phyloP scores from a whole-genome alignment of 1,284 basidiomycete species.

The Cutaneotrichosporon spelunceum region DNA sequence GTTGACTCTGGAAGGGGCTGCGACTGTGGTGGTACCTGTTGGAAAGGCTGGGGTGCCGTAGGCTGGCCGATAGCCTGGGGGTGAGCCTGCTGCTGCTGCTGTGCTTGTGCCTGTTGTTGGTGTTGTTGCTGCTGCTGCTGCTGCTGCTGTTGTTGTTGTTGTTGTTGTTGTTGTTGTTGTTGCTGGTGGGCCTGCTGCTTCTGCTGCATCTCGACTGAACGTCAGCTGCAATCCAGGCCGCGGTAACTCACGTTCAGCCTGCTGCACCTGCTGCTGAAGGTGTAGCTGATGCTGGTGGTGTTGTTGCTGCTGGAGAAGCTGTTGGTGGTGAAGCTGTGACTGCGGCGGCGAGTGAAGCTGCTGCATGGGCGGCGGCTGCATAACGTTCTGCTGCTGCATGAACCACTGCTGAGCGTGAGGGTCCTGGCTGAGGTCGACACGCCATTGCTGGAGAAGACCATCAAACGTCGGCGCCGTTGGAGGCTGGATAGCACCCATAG shows the following conservation, averaged over 20 bases:
- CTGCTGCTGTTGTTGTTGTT: background rate
- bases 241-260: background rate
- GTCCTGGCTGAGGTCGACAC: conserved; percentile 17
- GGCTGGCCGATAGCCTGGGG: conserved; percentile 1
- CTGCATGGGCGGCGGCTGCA: conserved; percentile 2
- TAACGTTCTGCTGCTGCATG: background rate
- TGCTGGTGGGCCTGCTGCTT: background rate
- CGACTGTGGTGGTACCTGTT: background rate
- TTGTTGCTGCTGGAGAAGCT: conserved; percentile 2
- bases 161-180: conserved; percentile 2
- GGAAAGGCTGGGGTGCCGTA: background rate
- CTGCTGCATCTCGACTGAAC: background rate
- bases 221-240: background rate
- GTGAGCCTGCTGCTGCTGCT: background rate
- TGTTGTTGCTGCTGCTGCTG: background rate
- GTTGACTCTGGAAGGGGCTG: conserved; percentile 3
- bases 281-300: conserved; percentile 2
- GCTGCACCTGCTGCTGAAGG: conserved; percentile 1
- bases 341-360: background rate
- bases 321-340: conserved; percentile 4
- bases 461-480: conserved; percentile 19
- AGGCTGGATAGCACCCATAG: conserved; percentile 17
- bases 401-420: conserved; percentile 8
- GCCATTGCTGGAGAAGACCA: conserved; percentile 27
- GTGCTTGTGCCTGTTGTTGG: background rate